phyloP scores from a whole-genome alignment of 208 protist genomes.

The Crithidia brevicula region DNA sequence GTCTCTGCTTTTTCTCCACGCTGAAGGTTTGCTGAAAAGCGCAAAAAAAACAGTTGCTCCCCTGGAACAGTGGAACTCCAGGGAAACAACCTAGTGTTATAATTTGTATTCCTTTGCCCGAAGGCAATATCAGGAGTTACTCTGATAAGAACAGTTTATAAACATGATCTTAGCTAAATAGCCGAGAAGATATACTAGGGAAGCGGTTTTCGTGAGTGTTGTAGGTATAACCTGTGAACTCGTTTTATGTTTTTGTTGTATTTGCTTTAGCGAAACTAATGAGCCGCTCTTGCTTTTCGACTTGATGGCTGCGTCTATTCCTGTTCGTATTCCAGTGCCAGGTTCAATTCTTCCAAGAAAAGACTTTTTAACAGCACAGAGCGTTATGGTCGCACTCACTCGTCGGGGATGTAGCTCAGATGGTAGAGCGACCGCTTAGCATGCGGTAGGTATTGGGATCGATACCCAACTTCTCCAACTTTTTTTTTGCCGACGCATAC shows the following conservation, averaged over 20 bases:
- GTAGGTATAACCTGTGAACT: not conserved
- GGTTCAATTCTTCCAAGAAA: too few relatives aligned
- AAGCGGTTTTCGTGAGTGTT: not conserved
- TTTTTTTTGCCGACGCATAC: too few relatives aligned
- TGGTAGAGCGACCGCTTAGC: conserved; percentile 94
- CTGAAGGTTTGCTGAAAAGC: too few relatives aligned
- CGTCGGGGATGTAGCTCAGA: conserved; percentile 91
- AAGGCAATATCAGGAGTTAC: conserved; percentile 86
- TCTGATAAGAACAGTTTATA: conserved; percentile 92
- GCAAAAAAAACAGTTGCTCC: conserved; percentile 32
- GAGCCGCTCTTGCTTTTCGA: not conserved
- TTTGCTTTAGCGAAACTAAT: too few relatives aligned
- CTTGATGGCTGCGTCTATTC: not conserved
- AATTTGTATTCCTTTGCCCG: conserved; percentile 62
- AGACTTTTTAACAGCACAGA: too few relatives aligned
- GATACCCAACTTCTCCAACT: conserved; percentile 93
- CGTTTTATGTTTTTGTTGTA: not conserved
- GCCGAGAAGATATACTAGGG: conserved; percentile 68
- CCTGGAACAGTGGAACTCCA: conserved; percentile 75
- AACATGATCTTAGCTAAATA: conserved; percentile 93
- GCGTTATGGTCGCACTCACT: too few relatives aligned
- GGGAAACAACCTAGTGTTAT: conserved; percentile 45
- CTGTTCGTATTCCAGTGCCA: too few relatives aligned
- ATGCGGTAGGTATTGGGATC: conserved; percentile 94
- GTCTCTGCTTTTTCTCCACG: too few relatives aligned